Evolutionary conservation across 148 eudicot species (phyloP).

Genomic region (Fagopyrum homotropicum): DNA sequence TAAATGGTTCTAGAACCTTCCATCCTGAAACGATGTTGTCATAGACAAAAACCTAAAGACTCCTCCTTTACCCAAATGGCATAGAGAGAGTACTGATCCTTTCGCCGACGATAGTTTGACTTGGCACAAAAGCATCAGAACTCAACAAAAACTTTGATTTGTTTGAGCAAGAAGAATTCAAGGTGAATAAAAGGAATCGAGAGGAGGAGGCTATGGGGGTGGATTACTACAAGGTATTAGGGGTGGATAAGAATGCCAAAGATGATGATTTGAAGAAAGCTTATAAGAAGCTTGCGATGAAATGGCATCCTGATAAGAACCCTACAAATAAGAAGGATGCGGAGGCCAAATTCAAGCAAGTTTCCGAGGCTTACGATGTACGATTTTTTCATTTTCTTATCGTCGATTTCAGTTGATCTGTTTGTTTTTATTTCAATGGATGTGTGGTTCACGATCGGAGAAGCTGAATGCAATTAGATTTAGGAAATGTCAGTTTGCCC

Average conservation of each 20-base stretch:
- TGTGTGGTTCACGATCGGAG: not conserved
- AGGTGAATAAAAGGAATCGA: conserved; percentile 25
- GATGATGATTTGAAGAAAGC: conserved; percentile 72
- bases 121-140: not conserved
- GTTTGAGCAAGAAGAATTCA: not conserved
- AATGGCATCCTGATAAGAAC: conserved; percentile 60
- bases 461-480: not conserved
- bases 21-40: not conserved
- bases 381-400: conserved; percentile 5
- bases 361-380: conserved; percentile 67
- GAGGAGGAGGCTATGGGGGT: conserved; percentile 38
- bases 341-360: conserved; percentile 65
- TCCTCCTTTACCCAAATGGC: not conserved
- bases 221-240: conserved; percentile 50
- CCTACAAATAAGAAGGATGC: conserved; percentile 44
- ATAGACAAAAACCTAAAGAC: not conserved
- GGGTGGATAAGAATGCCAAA: conserved; percentile 42
- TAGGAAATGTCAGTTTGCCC: not conserved
- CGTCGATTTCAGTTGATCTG: not conserved
- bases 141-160: not conserved
- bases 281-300: conserved; percentile 54
- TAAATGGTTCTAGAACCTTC: not conserved
- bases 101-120: not conserved
- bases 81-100: not conserved
- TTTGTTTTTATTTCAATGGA: not conserved